Evolutionary conservation across 257 asterid genomes (phyloP), one percentile per base, ranked within the genome.

Genomic region (Linderniella brevidens): DNA sequence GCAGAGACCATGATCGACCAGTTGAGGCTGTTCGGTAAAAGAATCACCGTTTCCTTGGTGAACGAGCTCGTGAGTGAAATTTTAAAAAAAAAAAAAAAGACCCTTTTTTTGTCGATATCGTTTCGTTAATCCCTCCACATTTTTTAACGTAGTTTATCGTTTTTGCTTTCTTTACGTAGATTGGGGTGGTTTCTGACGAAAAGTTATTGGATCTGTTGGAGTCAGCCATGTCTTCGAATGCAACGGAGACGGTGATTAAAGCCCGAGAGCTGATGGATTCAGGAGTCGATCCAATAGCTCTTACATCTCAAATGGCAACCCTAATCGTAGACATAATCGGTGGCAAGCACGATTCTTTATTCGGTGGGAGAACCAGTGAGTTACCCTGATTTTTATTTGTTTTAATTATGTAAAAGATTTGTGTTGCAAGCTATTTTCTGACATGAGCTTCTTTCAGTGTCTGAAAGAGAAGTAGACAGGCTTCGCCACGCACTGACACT

Each of bases 131-230:
- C n/a, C 48, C 14, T 43, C 17, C 48, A 1, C 2, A 16, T 43
- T 43, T 13, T 16, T 2, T 43, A 43, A 9, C 19, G n/a, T 43
- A 16, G 5, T n/a, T 8, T 8, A 8, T 8, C 11, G 5, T 32
- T 17, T 53, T 13, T 10, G 36, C 8, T 35, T 47, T 52, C 39
- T 20, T 49, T 56, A 13, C 69, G 68, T 64, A 90, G 99, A 71
- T 90, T 64, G 99, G 99, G 16, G 94, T 85, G 55, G 93, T 90
- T 64, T 90, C 99, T 25, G 99, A 90, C 62, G 99, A 90, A 50
- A 90, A 73, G 61, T 58, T 90, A 44, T 64, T 90, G 68, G 96
- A 85, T 52, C 94, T 90, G 41, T 62, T 90, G 74, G 99, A 90
- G 79, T 53, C 81, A 53, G 92, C 99, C 64, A 75, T 90, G 92